These are phyloP conservation scores for Scheffersomyces illinoinensis DNA, from an alignment of 1,139 yeast species.

Conservation along the genomic window DNA sequence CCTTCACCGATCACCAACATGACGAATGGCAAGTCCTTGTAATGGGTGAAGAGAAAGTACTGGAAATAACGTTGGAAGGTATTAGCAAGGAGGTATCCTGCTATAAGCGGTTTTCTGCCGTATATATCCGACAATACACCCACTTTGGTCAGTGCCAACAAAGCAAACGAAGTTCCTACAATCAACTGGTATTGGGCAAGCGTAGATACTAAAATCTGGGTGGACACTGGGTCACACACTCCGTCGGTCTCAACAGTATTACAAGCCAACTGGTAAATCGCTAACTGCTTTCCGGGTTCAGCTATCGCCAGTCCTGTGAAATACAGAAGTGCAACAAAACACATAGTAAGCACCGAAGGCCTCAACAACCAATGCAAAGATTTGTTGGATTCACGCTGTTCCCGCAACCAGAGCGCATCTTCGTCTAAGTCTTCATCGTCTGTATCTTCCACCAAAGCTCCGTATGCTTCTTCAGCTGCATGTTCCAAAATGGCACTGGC, in stretches of 20 bases:
- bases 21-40: conserved; percentile 5
- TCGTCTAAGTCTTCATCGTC: conserved; percentile 3
- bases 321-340: neutral
- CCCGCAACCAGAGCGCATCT: conserved; percentile 1
- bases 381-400: neutral
- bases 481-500: neutral
- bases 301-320: neutral
- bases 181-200: neutral
- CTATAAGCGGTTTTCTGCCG: conserved; percentile 10
- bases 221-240: conserved; percentile 2
- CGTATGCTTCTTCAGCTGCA: neutral
- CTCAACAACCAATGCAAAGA: conserved; percentile 2
- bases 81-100: conserved; percentile 2
- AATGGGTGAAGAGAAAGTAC: conserved; percentile 3
- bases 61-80: conserved; percentile 1
- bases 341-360: conserved; percentile 3
- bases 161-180: neutral
- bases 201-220: conserved; percentile 2
- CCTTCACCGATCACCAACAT: conserved; percentile 2
- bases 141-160: conserved; percentile 8
- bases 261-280: conserved; percentile 3
- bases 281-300: neutral
- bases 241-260: conserved; percentile 2
- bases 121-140: conserved; percentile 10
- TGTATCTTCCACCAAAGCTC: conserved; percentile 3